These are phyloP conservation scores for Coprinopsis cinerea DNA, from an alignment of 768 basidiomycete genomes.

Conservation along the genomic window DNA sequence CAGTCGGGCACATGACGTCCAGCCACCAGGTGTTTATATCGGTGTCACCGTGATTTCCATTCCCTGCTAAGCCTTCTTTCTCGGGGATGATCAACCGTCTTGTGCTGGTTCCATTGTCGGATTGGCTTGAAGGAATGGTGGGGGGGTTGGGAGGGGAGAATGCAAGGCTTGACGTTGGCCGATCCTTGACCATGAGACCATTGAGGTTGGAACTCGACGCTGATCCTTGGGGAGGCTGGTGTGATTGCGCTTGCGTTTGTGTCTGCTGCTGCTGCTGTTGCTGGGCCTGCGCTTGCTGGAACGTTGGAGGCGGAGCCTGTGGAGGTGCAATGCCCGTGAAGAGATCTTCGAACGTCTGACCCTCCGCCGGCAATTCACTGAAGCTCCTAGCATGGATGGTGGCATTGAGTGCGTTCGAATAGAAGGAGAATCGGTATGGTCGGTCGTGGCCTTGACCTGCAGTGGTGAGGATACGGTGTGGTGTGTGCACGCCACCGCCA, in stretches of 20 bases:
- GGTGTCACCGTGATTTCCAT: constrained; percentile 27
- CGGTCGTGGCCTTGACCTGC: constrained; percentile 56
- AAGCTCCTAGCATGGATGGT: constrained; percentile 94
- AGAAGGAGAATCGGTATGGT: constrained; percentile 98
- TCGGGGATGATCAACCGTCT: constrained; percentile 11
- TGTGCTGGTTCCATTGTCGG: constrained; percentile 6
- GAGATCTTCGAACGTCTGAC: constrained; percentile 87
- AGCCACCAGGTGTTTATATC: constrained; percentile 96
- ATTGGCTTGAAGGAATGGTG: not conserved
- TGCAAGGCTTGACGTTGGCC: constrained; percentile 16
- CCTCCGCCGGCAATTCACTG: constrained; percentile 89
- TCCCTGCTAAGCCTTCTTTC: not conserved
- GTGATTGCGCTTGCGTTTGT: constrained; percentile 1
- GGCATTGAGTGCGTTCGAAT: constrained; percentile 85
- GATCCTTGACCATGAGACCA: constrained; percentile 13
- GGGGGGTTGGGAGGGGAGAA: constrained; percentile 15
- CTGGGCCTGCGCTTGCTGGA: too few relatives aligned
- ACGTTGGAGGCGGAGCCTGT: constrained; percentile 1
- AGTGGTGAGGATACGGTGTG: constrained; percentile 35
- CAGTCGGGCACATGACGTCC: constrained; percentile 88
- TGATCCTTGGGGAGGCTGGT: constrained; percentile 3
- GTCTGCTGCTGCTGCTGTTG: not conserved
- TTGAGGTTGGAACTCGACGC: constrained; percentile 4
- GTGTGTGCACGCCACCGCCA: constrained; percentile 17
- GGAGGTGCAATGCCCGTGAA: constrained; percentile 52